Evolutionary conservation across 2,329 filamentous ascomycete species (phyloP).

Genomic region (Penicillium fuscoglaucum): DNA sequence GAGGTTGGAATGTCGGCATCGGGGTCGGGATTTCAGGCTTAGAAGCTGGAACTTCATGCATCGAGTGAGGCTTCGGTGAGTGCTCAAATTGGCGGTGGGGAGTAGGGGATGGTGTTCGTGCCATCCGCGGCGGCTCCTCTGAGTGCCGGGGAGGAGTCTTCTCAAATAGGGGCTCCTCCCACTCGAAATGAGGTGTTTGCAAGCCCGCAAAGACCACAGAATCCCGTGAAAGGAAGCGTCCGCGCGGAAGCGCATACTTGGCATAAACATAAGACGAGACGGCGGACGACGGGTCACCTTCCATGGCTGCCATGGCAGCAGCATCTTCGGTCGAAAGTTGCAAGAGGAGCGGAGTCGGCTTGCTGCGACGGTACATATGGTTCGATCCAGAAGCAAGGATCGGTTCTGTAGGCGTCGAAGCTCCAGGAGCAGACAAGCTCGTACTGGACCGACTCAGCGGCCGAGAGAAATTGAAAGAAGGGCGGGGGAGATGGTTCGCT

Average conservation of each 20-base stretch:
- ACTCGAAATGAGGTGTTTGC: constrained; percentile 59
- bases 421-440: constrained; percentile 38
- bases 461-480: constrained; percentile 90
- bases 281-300: constrained; percentile 42
- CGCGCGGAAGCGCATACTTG: constrained; percentile 79
- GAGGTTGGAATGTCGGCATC: not conserved
- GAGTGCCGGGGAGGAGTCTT: constrained; percentile 37
- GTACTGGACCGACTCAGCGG: constrained; percentile 67
- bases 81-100: constrained; percentile 19
- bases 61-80: constrained; percentile 32
- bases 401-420: constrained; percentile 32
- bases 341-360: constrained; percentile 38
- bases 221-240: constrained; percentile 72
- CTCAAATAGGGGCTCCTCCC: constrained; percentile 59
- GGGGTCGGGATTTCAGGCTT: not conserved
- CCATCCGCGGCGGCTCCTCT: constrained; percentile 23
- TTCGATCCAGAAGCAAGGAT: constrained; percentile 32
- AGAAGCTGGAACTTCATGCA: constrained; percentile 25
- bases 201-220: constrained; percentile 61
- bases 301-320: constrained; percentile 11
- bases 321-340: constrained; percentile 26
- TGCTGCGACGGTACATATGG: constrained; percentile 31
- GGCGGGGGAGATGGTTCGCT: constrained; percentile 59
- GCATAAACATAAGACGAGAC: constrained; percentile 81
- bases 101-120: constrained; percentile 37